Evolutionary conservation across 176 grass and related monocot genomes (phyloP).

Genomic region (Saccharum spontaneum): DNA sequence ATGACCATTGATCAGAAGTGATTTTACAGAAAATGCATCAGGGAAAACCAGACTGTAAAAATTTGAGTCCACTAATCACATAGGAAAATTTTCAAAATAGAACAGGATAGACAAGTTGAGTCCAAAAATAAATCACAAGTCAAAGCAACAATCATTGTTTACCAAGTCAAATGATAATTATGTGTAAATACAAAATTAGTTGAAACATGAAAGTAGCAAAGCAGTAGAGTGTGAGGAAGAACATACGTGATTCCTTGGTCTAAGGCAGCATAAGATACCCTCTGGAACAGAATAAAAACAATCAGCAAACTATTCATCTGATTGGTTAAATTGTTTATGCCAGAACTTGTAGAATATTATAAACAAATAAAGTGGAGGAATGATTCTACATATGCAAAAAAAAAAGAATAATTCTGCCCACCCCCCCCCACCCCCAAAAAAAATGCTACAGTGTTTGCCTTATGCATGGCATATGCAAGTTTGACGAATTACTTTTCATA

Average conservation of each 20-base stretch:
- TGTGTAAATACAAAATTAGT: background rate
- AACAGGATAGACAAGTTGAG: slow-evolving; percentile 1
- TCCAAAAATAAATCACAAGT: slow-evolving; percentile 21
- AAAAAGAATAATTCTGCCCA: background rate
- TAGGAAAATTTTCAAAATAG: slow-evolving; percentile 2
- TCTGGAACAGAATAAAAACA: slow-evolving; percentile 66
- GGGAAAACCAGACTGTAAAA: background rate
- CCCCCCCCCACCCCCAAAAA: background rate
- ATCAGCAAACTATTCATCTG: slow-evolving; percentile 16
- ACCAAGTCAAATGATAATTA: background rate
- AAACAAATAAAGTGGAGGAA: background rate
- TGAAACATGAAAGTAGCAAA: slow-evolving; percentile 25
- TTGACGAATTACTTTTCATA: slow-evolving; percentile 13
- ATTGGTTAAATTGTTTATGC: slow-evolving; percentile 14
- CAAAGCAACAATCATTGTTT: background rate
- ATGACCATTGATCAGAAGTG: slow-evolving; percentile 14
- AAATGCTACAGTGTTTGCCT: background rate
- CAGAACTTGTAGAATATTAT: background rate
- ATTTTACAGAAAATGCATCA: slow-evolving; percentile 2
- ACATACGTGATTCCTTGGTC: slow-evolving; percentile 72
- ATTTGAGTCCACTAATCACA: background rate
- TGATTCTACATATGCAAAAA: slow-evolving; percentile 7
- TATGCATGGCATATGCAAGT: background rate
- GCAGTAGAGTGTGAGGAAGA: slow-evolving; percentile 20
- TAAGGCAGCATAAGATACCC: slow-evolving; percentile 54